A percentile compares a stretch with the other conserved stretches of the same genome.
phyloP scores from a whole-genome alignment of 2,329 filamentous ascomycete species.

The Penicillium sp. region DNA sequence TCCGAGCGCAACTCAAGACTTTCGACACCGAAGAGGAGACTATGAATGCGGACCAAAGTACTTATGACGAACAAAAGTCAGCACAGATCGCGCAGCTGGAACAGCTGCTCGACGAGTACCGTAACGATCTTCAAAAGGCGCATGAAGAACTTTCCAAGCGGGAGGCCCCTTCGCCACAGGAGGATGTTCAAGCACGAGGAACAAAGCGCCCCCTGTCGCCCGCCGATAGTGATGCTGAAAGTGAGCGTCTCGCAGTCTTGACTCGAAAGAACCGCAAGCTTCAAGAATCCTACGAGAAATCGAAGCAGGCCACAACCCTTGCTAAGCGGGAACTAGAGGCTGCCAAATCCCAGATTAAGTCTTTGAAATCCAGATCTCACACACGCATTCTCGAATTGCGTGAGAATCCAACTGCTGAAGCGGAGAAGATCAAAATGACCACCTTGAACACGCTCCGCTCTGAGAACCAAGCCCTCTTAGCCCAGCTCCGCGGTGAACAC shows the following conservation, averaged over 20 bases:
- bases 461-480: conserved; percentile 81
- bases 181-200: conserved; percentile 48
- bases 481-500: conserved; percentile 62
- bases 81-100: conserved; percentile 80
- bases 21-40: conserved; percentile 87
- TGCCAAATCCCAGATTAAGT: conserved; percentile 69
- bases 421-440: conserved; percentile 78
- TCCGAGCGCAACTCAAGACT: conserved; percentile 86
- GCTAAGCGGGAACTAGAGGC: conserved; percentile 76
- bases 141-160: conserved; percentile 71
- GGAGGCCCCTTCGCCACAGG: conserved; percentile 52
- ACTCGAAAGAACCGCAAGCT: conserved; percentile 85
- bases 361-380: conserved; percentile 67
- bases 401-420: conserved; percentile 87
- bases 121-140: conserved; percentile 72
- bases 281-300: conserved; percentile 71
- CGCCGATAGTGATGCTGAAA: conserved; percentile 56
- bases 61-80: conserved; percentile 71
- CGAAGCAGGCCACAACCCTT: conserved; percentile 70
- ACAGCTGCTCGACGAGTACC: conserved; percentile 82
- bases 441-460: conserved; percentile 76
- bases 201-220: conserved; percentile 67
- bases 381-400: conserved; percentile 84
- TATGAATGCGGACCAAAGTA: conserved; percentile 70
- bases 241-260: conserved; percentile 77